Base-by-base conservation (phyloP, 1,284 basidiomycete genomes). In the Trichosporon ovoides region DNA sequence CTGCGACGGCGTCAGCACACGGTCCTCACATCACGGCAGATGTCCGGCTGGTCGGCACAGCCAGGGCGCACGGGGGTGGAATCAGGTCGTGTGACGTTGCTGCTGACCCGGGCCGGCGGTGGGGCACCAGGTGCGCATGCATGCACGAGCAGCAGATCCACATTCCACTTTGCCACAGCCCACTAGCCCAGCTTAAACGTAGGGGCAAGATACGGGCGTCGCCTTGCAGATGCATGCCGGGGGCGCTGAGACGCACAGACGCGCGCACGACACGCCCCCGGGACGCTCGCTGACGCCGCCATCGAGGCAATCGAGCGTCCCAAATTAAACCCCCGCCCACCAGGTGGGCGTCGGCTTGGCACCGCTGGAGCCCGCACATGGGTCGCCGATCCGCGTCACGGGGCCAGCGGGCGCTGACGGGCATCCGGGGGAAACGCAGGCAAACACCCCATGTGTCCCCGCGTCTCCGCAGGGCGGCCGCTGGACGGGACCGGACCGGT, bases 1-100 rank as follows among this genome's bases (percentile, higher is more conserved):
- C 61, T 63, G 54, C 10, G 36, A 31, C 9, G 31, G 19, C 16
- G 57, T 58, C 24, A 56, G 56, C 52, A 13, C 22, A 4, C 22
- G 22, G n/a, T 31, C 43, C 43, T 31, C 5, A 16, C 14, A 28
- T n/a, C 28, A 31, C 35, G 33, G 16, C 19, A 16, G 14, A 18
- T 14, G 16, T n/a, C 16, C 13, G 36, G 3, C 20, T n/a, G 16
- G 22, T 31, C 28, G 28, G 5, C 28, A 31, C 28, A 31, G 28
- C 28, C 28, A 31, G 28, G 28, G 28, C 9, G 28, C 28, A 9
- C 28, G 28, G 28, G 28, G 5, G n/a, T 5, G 9, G 9, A 31
- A 5, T 31, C 28, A 31, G 9, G 28, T 31, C 28, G 28, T 31
- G 28, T 31, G 28, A 31, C 28, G 28, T 31, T 9, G 28, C 28